These are phyloP conservation scores for Plasmodium ovale DNA, from an alignment of 169 alveolate genomes.

Conservation along the genomic window DNA sequence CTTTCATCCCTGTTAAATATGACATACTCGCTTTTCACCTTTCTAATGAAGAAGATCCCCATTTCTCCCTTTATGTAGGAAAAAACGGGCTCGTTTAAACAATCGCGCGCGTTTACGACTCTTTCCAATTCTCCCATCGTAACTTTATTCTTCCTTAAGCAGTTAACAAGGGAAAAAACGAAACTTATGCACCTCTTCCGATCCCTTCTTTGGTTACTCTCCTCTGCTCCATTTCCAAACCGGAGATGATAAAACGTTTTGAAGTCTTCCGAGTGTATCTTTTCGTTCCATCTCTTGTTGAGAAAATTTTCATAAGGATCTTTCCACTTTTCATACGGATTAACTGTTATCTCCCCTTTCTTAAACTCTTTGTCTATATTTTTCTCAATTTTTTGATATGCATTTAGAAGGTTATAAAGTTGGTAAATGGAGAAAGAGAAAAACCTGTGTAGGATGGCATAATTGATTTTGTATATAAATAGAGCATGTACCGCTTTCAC, in stretches of 20 bases:
- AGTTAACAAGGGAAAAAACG: conserved; percentile 15
- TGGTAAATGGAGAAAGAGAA: conserved; percentile 35
- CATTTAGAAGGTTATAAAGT: conserved; percentile 26
- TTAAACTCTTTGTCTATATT: background rate
- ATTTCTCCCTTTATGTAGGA: conserved; percentile 11
- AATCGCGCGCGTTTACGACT: conserved; percentile 8
- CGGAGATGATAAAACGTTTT: conserved; percentile 19
- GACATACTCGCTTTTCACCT: conserved; percentile 33
- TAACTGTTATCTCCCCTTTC: background rate
- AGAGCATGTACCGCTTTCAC: background rate
- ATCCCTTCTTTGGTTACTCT: background rate
- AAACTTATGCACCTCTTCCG: background rate
- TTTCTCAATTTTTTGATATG: conserved; percentile 14
- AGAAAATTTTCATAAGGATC: no score
- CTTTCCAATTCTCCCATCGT: background rate
- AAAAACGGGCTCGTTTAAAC: conserved; percentile 12
- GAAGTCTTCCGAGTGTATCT: conserved; percentile 6
- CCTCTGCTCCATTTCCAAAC: background rate
- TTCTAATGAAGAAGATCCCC: conserved; percentile 10
- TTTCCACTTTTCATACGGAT: background rate
- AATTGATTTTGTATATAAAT: conserved; percentile 38
- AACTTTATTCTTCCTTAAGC: conserved; percentile 17
- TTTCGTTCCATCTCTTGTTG: background rate
- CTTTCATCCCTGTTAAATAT: conserved; percentile 32
- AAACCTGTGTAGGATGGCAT: conserved; percentile 29